phyloP scores from a whole-genome alignment of 768 basidiomycete species.

The Omphalotus guepiniiformis region DNA sequence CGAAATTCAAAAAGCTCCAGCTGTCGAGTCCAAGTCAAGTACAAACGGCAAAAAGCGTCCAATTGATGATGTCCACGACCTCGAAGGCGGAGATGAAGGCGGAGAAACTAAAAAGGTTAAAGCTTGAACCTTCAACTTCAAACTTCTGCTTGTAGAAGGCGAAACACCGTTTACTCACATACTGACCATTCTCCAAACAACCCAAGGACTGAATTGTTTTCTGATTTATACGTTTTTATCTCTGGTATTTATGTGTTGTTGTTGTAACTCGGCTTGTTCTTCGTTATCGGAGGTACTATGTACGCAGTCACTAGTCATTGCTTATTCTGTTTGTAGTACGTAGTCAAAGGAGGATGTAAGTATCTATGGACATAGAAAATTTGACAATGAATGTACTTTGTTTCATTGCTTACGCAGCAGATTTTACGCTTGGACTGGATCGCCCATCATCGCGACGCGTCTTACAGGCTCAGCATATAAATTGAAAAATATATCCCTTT shows the following conservation, averaged over 20 bases:
- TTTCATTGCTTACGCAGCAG: no score
- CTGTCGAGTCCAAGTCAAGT: background rate
- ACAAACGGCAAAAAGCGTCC: conserved; percentile 3
- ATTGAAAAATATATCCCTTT: no score
- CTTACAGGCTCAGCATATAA: no score
- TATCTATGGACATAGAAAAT: no score
- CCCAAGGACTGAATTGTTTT: background rate
- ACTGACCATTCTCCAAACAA: background rate
- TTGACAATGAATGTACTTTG: no score
- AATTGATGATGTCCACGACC: background rate
- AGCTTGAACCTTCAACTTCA: background rate
- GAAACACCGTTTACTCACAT: background rate
- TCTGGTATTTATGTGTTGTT: background rate
- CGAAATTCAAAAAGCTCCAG: background rate
- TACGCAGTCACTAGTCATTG: no score
- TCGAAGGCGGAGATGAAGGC: background rate
- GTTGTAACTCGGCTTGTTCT: background rate
- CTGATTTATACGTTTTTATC: background rate
- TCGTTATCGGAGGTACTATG: no score
- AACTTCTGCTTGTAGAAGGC: background rate
- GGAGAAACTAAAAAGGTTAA: conserved; percentile 3
- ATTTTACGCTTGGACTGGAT: no score
- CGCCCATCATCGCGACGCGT: no score
- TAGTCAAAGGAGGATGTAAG: no score
- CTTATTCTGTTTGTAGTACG: background rate